phyloP scores from a whole-genome alignment of 78 protist species.

The Dictyostelium brefeldianum region DNA sequence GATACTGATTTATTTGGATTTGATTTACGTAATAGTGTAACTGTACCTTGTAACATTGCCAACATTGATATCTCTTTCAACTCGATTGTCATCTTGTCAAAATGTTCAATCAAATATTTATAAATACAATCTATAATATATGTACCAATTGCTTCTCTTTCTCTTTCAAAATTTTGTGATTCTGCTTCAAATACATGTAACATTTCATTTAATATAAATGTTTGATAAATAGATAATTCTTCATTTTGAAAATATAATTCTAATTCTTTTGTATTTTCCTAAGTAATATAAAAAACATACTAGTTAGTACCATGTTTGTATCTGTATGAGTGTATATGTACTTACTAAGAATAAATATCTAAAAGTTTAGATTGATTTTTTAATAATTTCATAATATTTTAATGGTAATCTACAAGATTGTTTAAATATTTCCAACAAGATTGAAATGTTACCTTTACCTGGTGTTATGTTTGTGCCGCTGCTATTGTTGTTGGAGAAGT shows the following conservation, averaged over 20 bases:
- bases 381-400: constrained; percentile 58
- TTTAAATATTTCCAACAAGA: constrained; percentile 54
- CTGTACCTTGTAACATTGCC: constrained; percentile 55
- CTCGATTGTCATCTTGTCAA: background rate
- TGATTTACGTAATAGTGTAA: constrained; percentile 24
- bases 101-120: constrained; percentile 44
- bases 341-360: constrained; percentile 57
- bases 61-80: constrained; percentile 38
- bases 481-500: background rate
- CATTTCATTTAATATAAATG: constrained; percentile 63
- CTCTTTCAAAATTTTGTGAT: constrained; percentile 44
- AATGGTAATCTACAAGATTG: constrained; percentile 76
- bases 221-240: constrained; percentile 51
- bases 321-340: too few relatives aligned
- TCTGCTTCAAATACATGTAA: constrained; percentile 61
- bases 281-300: background rate
- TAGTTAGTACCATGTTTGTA: too few relatives aligned
- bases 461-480: constrained; percentile 8
- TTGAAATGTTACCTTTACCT: constrained; percentile 51
- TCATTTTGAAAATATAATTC: constrained; percentile 30
- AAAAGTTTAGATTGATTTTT: constrained; percentile 54
- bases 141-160: constrained; percentile 51
- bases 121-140: constrained; percentile 38
- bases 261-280: constrained; percentile 30
- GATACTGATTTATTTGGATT: constrained; percentile 63